phyloP scores from a whole-genome alignment of 2,329 filamentous ascomycete genomes.

The Plectosphaerella sp. region DNA sequence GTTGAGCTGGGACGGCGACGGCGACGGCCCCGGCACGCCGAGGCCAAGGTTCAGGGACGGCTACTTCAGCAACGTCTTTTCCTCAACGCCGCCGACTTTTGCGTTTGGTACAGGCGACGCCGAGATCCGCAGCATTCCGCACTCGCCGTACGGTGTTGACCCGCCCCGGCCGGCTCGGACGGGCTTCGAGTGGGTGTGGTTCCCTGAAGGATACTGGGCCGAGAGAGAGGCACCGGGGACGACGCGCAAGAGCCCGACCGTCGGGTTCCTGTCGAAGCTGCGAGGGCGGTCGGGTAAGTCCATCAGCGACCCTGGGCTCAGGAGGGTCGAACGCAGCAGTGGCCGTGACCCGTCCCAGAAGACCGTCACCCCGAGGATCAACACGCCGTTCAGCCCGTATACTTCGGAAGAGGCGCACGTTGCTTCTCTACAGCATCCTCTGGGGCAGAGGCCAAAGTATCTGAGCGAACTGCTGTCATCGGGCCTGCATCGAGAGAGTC shows the following conservation, averaged over 20 bases:
- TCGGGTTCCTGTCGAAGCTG: constrained; percentile 35
- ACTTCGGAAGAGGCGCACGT: constrained; percentile 44
- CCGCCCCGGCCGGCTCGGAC: constrained; percentile 51
- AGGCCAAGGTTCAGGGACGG: constrained; percentile 2
- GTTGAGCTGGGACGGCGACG: constrained; percentile 9
- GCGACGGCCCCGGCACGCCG: constrained; percentile 8
- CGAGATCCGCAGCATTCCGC: neutral
- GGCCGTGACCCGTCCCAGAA: neutral
- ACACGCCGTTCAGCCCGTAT: constrained; percentile 33
- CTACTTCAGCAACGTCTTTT: constrained; percentile 5
- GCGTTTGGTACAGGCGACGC: neutral
- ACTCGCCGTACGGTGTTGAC: constrained; percentile 28
- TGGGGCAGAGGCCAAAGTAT: neutral
- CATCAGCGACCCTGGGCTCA: constrained; percentile 24
- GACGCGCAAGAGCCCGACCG: constrained; percentile 23
- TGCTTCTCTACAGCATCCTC: constrained; percentile 35
- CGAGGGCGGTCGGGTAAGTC: constrained; percentile 30
- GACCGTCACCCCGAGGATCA: constrained; percentile 9
- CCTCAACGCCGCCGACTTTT: neutral
- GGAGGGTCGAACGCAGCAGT: neutral
- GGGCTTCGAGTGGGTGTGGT: constrained; percentile 60
- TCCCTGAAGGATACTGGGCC: constrained; percentile 59
- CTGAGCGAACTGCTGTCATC: no score
- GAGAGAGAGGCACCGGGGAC: constrained; percentile 38
- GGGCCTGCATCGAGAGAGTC: no score